Percentiles rank a stretch among this genome's conserved stretches.
These are phyloP conservation scores for Vaccinium vitisidaea DNA, from an alignment of 148 eudicot species.

Conservation along the genomic window DNA sequence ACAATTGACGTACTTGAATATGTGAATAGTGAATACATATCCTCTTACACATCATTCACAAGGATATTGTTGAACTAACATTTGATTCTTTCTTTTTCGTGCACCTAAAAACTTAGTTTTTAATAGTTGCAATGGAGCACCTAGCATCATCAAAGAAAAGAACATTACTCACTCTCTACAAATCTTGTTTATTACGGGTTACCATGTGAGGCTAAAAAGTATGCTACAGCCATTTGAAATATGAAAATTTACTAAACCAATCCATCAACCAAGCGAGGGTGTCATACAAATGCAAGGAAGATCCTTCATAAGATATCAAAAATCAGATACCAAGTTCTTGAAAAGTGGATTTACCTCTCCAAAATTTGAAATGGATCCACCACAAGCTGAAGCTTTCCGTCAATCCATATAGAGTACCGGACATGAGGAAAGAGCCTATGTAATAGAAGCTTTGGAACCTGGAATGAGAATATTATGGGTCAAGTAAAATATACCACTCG, in stretches of 20 bases:
- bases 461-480: slow-evolving; percentile 21
- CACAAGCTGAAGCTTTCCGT: slow-evolving; percentile 91
- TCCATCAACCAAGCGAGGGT: not conserved
- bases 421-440: slow-evolving; percentile 84
- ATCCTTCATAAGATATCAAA: not conserved
- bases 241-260: not conserved
- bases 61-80: not conserved
- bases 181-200: not conserved
- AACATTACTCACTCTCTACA: too few species aligned
- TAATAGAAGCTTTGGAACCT: slow-evolving; percentile 87
- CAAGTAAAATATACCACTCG: not conserved
- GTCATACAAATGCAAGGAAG: not conserved
- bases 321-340: not conserved
- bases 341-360: slow-evolving; percentile 50
- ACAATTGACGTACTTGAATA: not conserved
- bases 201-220: not conserved
- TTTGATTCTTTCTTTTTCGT: not conserved
- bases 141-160: not conserved
- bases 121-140: not conserved
- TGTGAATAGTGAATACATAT: not conserved
- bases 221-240: slow-evolving; percentile 5
- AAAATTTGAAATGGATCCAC: slow-evolving; percentile 80
- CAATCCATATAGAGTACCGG: slow-evolving; percentile 83
- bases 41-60: not conserved
- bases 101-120: not conserved